These are phyloP conservation scores for Solanum clarkiae DNA, from an alignment of 257 asterid species.

Conservation along the genomic window DNA sequence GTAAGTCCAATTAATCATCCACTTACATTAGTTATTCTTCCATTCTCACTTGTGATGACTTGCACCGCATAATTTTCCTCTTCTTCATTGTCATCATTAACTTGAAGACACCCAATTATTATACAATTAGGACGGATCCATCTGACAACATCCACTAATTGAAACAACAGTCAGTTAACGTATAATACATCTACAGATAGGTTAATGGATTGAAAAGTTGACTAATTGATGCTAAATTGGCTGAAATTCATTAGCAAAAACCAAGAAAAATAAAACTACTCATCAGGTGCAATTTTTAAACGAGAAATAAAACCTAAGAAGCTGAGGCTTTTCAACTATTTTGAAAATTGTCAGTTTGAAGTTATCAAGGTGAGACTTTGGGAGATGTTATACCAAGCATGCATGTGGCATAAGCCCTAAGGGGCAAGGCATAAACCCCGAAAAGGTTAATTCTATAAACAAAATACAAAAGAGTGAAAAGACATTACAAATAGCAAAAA, in stretches of 20 bases:
- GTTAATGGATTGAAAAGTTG: not conserved
- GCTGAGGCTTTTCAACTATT: not conserved
- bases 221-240: not conserved
- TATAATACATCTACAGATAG: not conserved
- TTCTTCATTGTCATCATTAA: conserved; percentile 43
- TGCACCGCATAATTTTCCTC: conserved; percentile 66
- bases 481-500: not conserved
- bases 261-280: not conserved
- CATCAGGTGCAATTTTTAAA: not conserved
- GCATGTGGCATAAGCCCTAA: not conserved
- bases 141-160: conserved; percentile 72
- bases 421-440: not conserved
- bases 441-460: not conserved
- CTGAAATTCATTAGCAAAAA: not conserved
- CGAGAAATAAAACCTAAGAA: not conserved
- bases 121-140: conserved; percentile 84
- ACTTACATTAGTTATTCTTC: conserved; percentile 46
- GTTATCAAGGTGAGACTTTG: not conserved
- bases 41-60: conserved; percentile 56
- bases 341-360: not conserved
- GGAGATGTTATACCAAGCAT: not conserved
- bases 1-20: not conserved
- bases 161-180: conserved; percentile 12
- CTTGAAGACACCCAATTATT: conserved; percentile 64
- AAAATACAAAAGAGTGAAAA: not conserved